Evolutionary conservation across 2,329 filamentous ascomycete genomes (phyloP), one percentile per base, ranked within the genome.

Genomic region (Curvularia sp.): DNA sequence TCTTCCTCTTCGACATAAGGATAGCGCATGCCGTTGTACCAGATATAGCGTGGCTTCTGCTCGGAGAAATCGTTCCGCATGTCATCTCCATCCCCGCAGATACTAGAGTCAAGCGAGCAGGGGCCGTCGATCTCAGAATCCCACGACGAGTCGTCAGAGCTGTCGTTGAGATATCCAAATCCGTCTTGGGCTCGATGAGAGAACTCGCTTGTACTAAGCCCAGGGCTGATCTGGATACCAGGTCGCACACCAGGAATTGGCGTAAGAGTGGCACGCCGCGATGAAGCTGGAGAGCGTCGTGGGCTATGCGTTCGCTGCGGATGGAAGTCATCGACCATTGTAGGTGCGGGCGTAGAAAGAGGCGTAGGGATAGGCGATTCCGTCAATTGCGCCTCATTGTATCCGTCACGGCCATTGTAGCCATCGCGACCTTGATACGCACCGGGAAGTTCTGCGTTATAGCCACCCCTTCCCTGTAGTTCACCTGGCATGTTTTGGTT

Each of bases 101-200:
- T 49, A 10, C 63, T 65, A 1, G 69, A 70, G 15, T 71, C 60
- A n/a, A 67, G 64, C 0, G 70, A 74, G 34, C 72, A 72, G 2
- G 75, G 74, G 3, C 68, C 74, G 45, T 77, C 77, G 30, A 79
- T 61, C 41, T 80, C 78, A 13, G 74, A 77, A 57, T 79, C 78
- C 77, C 77, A 80, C 32, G 71, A 74, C 19, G 74, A 74, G 46
- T 78, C 73, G 43, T 78, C 77, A 18, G 74, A 76, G 7, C 75
- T 57, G 12, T 74, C 70, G n/a, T 66, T 69, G 2, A 70, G 62
- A 7, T 70, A 68, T 41, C 68, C 68, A n/a, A 68, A 62, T 30
- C 73, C 70, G 9, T 72, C 60, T 15, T 69, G 71, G 3, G 74
- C 68, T n/a, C 65, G 68, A 52, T 71, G 68, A 2, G 74, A 76